These are phyloP conservation scores for Cyberlindnera subsufficiens DNA, from an alignment of 805 yeast genomes.

Conservation along the genomic window DNA sequence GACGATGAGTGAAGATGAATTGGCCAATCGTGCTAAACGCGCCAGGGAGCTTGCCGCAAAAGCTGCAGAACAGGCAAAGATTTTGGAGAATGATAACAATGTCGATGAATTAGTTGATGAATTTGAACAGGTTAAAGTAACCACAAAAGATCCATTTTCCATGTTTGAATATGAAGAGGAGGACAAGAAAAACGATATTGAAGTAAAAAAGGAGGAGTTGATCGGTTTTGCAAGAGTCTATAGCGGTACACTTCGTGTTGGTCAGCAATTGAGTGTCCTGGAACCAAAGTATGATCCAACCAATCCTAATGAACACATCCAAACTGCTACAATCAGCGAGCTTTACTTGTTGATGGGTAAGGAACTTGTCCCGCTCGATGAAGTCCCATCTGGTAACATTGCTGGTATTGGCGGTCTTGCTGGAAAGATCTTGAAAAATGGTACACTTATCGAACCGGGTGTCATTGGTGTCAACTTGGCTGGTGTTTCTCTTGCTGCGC, in stretches of 20 bases:
- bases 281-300: conserved; percentile 85
- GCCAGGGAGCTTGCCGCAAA: conserved; percentile 65
- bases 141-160: conserved; percentile 29
- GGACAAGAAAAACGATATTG: conserved; percentile 38
- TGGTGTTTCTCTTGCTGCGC: conserved; percentile 64
- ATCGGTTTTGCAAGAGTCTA: conserved; percentile 87
- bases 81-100: conserved; percentile 10
- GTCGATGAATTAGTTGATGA: conserved; percentile 21
- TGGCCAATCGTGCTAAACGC: conserved; percentile 52
- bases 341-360: conserved; percentile 88
- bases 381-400: conserved; percentile 91
- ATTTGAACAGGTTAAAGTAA: conserved; percentile 18
- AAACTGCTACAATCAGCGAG: conserved; percentile 57
- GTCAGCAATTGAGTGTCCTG: conserved; percentile 68
- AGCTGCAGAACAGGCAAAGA: conserved; percentile 53
- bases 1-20: conserved; percentile 45
- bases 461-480: conserved; percentile 70
- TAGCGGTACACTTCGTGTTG: conserved; percentile 74
- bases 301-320: conserved; percentile 47
- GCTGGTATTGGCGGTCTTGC: conserved; percentile 93
- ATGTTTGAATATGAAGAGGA: conserved; percentile 48
- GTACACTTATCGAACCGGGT: conserved; percentile 63
- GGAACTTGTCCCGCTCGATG: conserved; percentile 69
- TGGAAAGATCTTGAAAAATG: conserved; percentile 76
- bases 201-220: conserved; percentile 50